Base-by-base conservation (phyloP, 306 rosid species). In the Herpetospermum pedunculosum region DNA sequence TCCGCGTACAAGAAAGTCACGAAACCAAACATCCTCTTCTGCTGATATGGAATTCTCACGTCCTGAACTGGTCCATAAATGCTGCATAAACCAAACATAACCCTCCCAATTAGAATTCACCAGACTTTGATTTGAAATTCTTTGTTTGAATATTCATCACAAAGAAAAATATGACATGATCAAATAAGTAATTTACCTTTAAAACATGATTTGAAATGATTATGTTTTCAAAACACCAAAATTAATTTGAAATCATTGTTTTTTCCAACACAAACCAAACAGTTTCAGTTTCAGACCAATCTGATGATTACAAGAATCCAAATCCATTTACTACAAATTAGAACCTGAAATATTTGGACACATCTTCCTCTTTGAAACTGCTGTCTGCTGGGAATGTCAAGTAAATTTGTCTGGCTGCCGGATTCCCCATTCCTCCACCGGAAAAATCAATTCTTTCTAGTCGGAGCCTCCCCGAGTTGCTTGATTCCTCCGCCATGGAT, bases 361-460 rank as follows among this genome's bases (percentile, higher is more conserved):
- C 98, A 79, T 93, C 98, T 81, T 93, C 96, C 84, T 93, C 98
- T 77, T 92, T 87, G 78, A 93, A 93, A 82, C 93, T 93, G 77
- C 98, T 93, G 60, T 93, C 97, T 0, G 98, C 97, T 8, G 98
- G 98, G 59, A 93, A 93, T 25, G 98, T 93, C 92, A 93, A 81
- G 81, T 93, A 93, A 81, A 90, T 93, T 87, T 93, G 97, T 81
- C 98, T 88, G 1, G 96, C 86, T 37, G 93, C 93, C 1, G 98
- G 97, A 75, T 83, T 93, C 64, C 88, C 87, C 83, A 89, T 83
- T 30, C 88, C 97, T 84, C 82, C 37, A 87, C 81, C 26, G 38
- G 88, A 53, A 81, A 90, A 88, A 13, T 90, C 98, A 55, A 40
- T 80, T 62, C 97, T 84, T 76, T 90, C 96, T 1, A 86, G 82